Conservation (phyloP, 176 grass and related monocot species). For the Miscanthus lutarioriparius region DNA sequence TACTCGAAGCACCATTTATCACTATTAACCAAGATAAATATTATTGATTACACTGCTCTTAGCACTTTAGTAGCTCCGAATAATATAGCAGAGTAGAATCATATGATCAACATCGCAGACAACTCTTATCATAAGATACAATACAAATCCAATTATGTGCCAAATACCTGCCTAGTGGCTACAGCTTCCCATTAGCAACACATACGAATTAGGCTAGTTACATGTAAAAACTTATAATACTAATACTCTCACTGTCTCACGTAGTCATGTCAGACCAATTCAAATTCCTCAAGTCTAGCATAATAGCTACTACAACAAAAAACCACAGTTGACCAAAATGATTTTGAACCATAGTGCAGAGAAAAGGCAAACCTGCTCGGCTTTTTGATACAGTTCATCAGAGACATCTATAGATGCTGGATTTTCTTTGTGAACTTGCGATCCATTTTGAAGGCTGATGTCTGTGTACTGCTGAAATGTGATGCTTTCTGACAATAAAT, state of each 20-base stretch:
- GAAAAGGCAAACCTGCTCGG: constrained; percentile 49
- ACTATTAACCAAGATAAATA: constrained; percentile 2
- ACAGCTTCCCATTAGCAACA: background rate
- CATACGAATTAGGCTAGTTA: background rate
- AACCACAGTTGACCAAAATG: background rate
- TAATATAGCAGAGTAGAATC: background rate
- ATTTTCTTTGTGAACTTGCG: constrained; percentile 33
- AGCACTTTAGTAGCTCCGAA: background rate
- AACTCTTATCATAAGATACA: background rate
- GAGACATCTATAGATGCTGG: constrained; percentile 27
- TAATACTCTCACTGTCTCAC: background rate
- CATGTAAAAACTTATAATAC: background rate
- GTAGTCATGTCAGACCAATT: background rate
- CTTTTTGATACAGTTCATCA: constrained; percentile 37
- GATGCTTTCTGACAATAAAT: constrained; percentile 35
- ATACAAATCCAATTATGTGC: background rate
- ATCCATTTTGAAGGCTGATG: constrained; percentile 25
- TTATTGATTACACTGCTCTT: background rate
- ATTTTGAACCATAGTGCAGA: constrained; percentile 12
- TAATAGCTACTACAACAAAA: background rate
- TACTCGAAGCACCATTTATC: background rate
- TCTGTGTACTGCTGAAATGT: constrained; percentile 26
- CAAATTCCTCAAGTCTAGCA: background rate
- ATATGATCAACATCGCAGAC: background rate
- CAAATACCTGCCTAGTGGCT: background rate